phyloP scores from a whole-genome alignment of 192 early-diverging fungal genomes.

The Backusella parvicylindrica region DNA sequence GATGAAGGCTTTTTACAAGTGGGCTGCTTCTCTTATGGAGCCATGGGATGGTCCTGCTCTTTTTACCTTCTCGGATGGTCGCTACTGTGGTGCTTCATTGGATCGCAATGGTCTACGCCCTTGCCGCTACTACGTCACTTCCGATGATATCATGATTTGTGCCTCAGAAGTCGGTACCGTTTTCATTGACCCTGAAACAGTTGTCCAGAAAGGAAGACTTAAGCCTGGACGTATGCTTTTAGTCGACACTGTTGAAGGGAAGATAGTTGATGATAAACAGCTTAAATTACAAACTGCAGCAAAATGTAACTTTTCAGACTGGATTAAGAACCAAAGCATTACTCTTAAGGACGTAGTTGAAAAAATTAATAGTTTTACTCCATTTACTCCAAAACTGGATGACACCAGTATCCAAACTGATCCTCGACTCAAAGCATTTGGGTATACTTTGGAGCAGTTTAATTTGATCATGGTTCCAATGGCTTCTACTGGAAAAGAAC shows the following conservation, averaged over 20 bases:
- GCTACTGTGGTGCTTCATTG: conserved; percentile 92
- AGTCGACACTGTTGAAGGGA: conserved; percentile 90
- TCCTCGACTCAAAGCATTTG: conserved; percentile 83
- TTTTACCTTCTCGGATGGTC: conserved; percentile 96
- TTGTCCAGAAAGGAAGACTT: conserved; percentile 89
- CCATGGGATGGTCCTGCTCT: conserved; percentile 98
- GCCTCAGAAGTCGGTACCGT: conserved; percentile 98
- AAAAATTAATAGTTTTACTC: conserved; percentile 27
- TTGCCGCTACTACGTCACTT: conserved; percentile 94
- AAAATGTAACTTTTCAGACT: conserved; percentile 73
- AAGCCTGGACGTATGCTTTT: conserved; percentile 97
- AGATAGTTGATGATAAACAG: conserved; percentile 87
- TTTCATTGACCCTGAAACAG: conserved; percentile 70
- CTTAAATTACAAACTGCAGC: conserved; percentile 77
- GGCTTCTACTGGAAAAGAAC: conserved; percentile 87
- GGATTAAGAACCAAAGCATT: conserved; percentile 85
- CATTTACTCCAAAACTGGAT: conserved; percentile 51
- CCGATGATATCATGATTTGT: conserved; percentile 94
- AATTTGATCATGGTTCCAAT: conserved; percentile 88
- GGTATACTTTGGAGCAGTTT: conserved; percentile 92
- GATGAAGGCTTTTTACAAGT: conserved; percentile 94
- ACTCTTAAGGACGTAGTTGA: conserved; percentile 59
- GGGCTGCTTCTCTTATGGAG: conserved; percentile 98
- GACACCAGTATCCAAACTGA: conserved; percentile 59
- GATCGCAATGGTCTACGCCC: conserved; percentile 98